phyloP scores from a whole-genome alignment of 805 yeast genomes.

The Hanseniaspora clermontiae region DNA sequence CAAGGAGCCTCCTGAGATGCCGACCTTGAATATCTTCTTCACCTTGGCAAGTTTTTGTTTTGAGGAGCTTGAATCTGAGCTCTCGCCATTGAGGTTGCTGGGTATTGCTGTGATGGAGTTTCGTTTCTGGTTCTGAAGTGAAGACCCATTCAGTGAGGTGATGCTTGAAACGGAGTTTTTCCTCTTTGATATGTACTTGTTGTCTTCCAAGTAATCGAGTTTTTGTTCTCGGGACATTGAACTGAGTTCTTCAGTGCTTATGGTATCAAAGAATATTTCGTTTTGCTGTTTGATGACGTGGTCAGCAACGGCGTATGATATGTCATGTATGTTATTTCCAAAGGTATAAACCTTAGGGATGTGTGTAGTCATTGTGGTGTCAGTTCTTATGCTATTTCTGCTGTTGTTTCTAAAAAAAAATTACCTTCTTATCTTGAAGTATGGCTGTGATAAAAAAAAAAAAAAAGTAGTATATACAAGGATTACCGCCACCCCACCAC shows the following conservation, averaged over 20 bases:
- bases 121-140: conserved; percentile 4
- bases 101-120: not conserved
- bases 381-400: no score
- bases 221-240: conserved; percentile 16
- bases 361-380: conserved; percentile 61
- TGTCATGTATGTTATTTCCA: conserved; percentile 66
- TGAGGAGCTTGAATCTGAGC: conserved; percentile 17
- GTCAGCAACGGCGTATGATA: conserved; percentile 95
- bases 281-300: conserved; percentile 85
- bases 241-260: conserved; percentile 17
- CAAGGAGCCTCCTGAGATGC: conserved; percentile 85
- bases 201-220: conserved; percentile 17
- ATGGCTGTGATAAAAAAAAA: no score
- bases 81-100: conserved; percentile 13
- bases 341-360: conserved; percentile 90
- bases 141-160: conserved; percentile 4
- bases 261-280: conserved; percentile 24
- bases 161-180: conserved; percentile 4
- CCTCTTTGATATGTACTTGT: conserved; percentile 19
- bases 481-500: no score
- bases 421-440: no score
- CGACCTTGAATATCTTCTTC: conserved; percentile 72
- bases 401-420: no score
- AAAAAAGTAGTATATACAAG: no score
- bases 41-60: conserved; percentile 28